Evolutionary conservation across 768 basidiomycete species (phyloP), one percentile per base, ranked within the genome.

Genomic region (Mycena vitilis): DNA sequence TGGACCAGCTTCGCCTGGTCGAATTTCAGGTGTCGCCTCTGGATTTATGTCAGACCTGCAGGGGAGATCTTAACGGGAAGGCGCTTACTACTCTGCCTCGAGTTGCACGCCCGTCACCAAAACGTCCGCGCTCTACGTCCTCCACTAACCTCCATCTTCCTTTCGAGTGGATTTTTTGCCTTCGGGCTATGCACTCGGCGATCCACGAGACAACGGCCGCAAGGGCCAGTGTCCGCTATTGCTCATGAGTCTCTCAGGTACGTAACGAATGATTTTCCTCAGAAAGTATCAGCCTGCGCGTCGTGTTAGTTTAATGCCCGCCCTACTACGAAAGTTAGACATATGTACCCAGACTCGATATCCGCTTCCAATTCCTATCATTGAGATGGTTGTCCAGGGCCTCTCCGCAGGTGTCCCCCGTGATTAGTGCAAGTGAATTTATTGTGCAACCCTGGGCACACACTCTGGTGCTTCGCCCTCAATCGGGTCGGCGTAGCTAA

Each of bases 401-500:
- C 25, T 69, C 68, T 7, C 61, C 67, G 67, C 16, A 63, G 18
- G 23, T 57, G 71, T 84, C 81, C n/a, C 73, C 67, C 0, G 80
- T 83, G 52, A 80, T 82, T 1, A 68, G 63, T 4, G 80, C 78
- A 0, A 77, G 60, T 0, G 71, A 65, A 63, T 84, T 82, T 4
- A 77, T 65, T n/a, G 0, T 70, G 76, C 0, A 73, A 56, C 73
- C 75, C n/a, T n/a, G n/a, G n/a, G 78, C 0, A 81, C 81, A 20
- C 82, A 79, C 42, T 78, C 73, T 0, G 74, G 67, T 0, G 73
- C 71, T 59, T 86, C 83, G 0, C 76, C 80, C 5, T 78, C 74
- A 8, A 82, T 76, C 16, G 81, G 78, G 15, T 81, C 84, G 38
- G 81, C 81, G 23, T 75, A 58, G 22, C 63, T n/a, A 68, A 18